Evolutionary conservation across 805 yeast species (phyloP), one percentile per base, ranked within the genome.

Genomic region (Candida peoriensis): DNA sequence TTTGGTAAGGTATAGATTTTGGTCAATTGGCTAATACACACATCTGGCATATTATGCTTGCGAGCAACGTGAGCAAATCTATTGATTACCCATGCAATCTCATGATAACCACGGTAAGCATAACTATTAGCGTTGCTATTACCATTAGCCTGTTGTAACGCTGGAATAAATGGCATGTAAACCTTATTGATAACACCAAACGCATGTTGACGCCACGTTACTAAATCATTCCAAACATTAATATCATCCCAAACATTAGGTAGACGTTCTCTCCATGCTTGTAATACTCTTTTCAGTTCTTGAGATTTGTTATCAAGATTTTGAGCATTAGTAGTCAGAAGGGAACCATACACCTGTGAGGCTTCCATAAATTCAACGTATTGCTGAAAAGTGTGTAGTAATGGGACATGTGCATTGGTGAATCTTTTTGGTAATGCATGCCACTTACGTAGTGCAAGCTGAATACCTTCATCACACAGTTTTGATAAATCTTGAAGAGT

Each of bases 171-270:
- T 8, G 97, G 97, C 71, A 89, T 73, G 58, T 93, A 93, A 2
- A 86, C 95, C 56, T 84, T 84, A 66, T 93, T 93, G 48, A 93
- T 89, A 18, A 90, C 96, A 44, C 86, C 89, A 70, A 94, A 93
- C 0, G 96, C 97, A 63, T 93, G 97, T 60, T 93, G 97, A 47
- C 99, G 74, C 99, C 99, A 93, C 0, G 97, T 89, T 4, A 93
- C 95, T 41, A 93, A 64, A 55, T 93, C 99, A 47, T 94, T 89
- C 99, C 99, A 93, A 41, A 89, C 75, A 55, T 88, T 90, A 51
- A 93, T 89, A 57, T 93, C 98, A 60, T 93, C 99, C 97, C 97
- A 93, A 8, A 76, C 68, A 51, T 93, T 93, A 10, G 99, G 99
- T 33, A 94, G 66, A 43, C 99, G 78, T 55, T 93, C 99, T 52